phyloP scores from a whole-genome alignment of 1,139 yeast species.

The Nadsonia starkeyi-henricii region DNA sequence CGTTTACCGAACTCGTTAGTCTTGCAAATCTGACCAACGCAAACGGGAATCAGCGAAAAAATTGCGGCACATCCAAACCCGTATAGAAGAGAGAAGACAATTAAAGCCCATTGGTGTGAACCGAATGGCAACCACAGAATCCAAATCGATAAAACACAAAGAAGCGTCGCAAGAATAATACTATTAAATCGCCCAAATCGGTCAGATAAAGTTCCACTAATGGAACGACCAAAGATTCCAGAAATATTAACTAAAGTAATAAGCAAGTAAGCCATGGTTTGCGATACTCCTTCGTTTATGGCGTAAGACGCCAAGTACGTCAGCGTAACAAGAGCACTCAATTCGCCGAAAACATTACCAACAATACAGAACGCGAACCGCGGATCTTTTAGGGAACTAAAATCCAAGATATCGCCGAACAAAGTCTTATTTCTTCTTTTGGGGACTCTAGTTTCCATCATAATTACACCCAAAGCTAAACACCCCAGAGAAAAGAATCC shows the following conservation, averaged over 20 bases:
- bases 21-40: slow-evolving; percentile 43
- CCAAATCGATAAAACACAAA: slow-evolving; percentile 24
- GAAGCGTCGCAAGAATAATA: slow-evolving; percentile 29
- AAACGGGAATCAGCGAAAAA: slow-evolving; percentile 33
- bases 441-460: slow-evolving; percentile 32
- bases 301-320: slow-evolving; percentile 43
- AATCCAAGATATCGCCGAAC: slow-evolving; percentile 25
- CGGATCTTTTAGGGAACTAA: slow-evolving; percentile 30
- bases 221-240: slow-evolving; percentile 34
- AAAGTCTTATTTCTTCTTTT: not conserved
- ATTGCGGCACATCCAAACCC: slow-evolving; percentile 42
- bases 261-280: slow-evolving; percentile 30
- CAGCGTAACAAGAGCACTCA: slow-evolving; percentile 33
- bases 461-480: slow-evolving; percentile 26
- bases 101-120: slow-evolving; percentile 18
- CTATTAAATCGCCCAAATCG: slow-evolving; percentile 39
- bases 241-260: slow-evolving; percentile 33
- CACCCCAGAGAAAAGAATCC: slow-evolving; percentile 35
- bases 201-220: slow-evolving; percentile 38
- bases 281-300: slow-evolving; percentile 28
- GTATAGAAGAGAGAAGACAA: slow-evolving; percentile 35
- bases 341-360: slow-evolving; percentile 4
- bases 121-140: slow-evolving; percentile 45
- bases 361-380: slow-evolving; percentile 3
- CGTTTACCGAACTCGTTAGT: slow-evolving; percentile 54